These are phyloP conservation scores for Excoecaria agallocha DNA, from an alignment of 345 rosid genomes.

Conservation along the genomic window DNA sequence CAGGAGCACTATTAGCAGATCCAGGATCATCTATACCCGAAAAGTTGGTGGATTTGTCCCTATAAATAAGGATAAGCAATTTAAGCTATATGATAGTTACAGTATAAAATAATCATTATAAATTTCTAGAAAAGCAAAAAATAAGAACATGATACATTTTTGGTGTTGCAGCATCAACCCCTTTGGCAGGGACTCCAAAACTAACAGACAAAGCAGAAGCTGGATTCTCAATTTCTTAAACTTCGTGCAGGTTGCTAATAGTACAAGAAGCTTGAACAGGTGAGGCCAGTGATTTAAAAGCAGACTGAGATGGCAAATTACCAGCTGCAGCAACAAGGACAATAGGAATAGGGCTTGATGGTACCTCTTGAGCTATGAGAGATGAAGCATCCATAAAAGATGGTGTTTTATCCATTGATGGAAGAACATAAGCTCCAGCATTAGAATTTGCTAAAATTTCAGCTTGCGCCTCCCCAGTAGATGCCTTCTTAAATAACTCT, in stretches of 20 bases:
- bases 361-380: slow-evolving; percentile 34
- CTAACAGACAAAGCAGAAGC: slow-evolving; percentile 36
- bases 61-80: slow-evolving; percentile 21
- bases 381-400: slow-evolving; percentile 39
- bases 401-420: slow-evolving; percentile 32
- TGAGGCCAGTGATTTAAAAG: slow-evolving; percentile 40
- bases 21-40: slow-evolving; percentile 29
- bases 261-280: slow-evolving; percentile 40
- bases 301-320: slow-evolving; percentile 32
- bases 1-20: slow-evolving; percentile 34
- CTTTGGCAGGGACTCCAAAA: slow-evolving; percentile 42
- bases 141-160: slow-evolving; percentile 45
- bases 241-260: slow-evolving; percentile 32
- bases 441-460: slow-evolving; percentile 31
- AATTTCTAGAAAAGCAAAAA: not conserved
- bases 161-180: slow-evolving; percentile 28
- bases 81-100: slow-evolving; percentile 18
- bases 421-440: too few relatives aligned
- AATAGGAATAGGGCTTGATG: slow-evolving; percentile 53
- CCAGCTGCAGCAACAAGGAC: slow-evolving; percentile 41
- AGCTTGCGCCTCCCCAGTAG: slow-evolving; percentile 33
- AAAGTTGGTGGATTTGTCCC: slow-evolving; percentile 30
- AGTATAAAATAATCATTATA: not conserved
- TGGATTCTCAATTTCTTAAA: slow-evolving; percentile 36
- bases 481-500: slow-evolving; percentile 51